Conservation (phyloP, 805 yeast species). For the Naumovozyma baii region DNA sequence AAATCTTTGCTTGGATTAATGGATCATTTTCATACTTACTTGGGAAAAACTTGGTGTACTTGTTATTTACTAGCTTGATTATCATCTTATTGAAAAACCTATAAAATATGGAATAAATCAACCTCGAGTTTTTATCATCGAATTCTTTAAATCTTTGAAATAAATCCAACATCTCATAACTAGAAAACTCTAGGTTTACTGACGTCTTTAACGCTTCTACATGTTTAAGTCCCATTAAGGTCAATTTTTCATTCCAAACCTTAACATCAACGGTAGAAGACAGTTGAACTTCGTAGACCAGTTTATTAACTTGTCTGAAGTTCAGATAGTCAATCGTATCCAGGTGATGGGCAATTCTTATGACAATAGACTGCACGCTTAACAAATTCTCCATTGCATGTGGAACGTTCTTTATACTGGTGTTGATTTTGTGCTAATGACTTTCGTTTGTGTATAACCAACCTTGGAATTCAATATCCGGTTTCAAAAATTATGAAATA, state of each 20-base stretch:
- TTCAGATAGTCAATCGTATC: slow-evolving; percentile 19
- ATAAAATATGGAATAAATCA: slow-evolving; percentile 11
- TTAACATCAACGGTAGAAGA: slow-evolving; percentile 10
- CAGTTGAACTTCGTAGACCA: slow-evolving; percentile 13
- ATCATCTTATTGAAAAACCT: slow-evolving; percentile 15
- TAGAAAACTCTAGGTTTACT: slow-evolving; percentile 2
- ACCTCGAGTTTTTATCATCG: slow-evolving; percentile 8
- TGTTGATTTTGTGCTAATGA: neutral
- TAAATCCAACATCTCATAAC: slow-evolving; percentile 8
- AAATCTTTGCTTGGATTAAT: slow-evolving; percentile 17
- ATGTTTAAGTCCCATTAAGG: slow-evolving; percentile 13
- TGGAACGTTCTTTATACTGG: neutral
- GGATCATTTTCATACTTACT: slow-evolving; percentile 20
- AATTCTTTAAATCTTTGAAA: slow-evolving; percentile 15
- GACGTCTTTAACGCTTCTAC: neutral
- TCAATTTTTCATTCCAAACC: slow-evolving; percentile 15
- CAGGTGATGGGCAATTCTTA: slow-evolving; percentile 15
- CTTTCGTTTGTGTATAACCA: neutral
- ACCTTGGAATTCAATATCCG: neutral
- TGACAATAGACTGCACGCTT: slow-evolving; percentile 19
- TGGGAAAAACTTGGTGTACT: slow-evolving; percentile 20
- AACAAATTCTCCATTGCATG: slow-evolving; percentile 18
- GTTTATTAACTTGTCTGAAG: slow-evolving; percentile 18
- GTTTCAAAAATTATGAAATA: no score
- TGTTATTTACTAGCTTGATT: slow-evolving; percentile 16